These are phyloP conservation scores for Xylariaceae sp. DNA, from an alignment of 2,329 filamentous ascomycete species.

Conservation along the genomic window DNA sequence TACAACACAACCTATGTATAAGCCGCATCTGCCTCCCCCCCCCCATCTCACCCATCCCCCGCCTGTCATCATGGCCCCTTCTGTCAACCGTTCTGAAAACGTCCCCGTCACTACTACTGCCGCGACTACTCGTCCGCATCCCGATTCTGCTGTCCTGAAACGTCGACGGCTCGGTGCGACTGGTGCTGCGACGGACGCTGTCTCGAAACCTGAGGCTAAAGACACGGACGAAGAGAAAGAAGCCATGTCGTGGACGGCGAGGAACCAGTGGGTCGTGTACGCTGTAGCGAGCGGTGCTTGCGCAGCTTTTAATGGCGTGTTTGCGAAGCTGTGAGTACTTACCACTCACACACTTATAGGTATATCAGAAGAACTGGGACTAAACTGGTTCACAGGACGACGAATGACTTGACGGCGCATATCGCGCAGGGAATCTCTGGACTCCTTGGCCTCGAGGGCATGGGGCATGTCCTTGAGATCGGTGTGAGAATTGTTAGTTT, in stretches of 20 bases:
- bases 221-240: not conserved
- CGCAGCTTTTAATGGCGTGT: slow-evolving; percentile 75
- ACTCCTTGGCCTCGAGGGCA: slow-evolving; percentile 39
- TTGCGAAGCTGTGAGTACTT: slow-evolving; percentile 68
- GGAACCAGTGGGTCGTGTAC: slow-evolving; percentile 58
- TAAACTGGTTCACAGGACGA: slow-evolving; percentile 40
- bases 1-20: too few relatives aligned
- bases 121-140: slow-evolving; percentile 2
- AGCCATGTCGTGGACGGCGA: slow-evolving; percentile 26
- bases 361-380: not conserved
- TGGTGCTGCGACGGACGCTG: not conserved
- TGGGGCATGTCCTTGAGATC: slow-evolving; percentile 43
- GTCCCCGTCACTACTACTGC: slow-evolving; percentile 7
- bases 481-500: slow-evolving; percentile 45
- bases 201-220: not conserved
- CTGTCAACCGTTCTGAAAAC: not conserved
- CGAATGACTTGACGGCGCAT: slow-evolving; percentile 48
- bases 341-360: not conserved
- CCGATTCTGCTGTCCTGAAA: slow-evolving; percentile 9
- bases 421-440: slow-evolving; percentile 43
- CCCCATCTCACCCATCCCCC: too few relatives aligned
- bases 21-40: too few relatives aligned
- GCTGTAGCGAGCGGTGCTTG: slow-evolving; percentile 71
- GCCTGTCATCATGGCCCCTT: slow-evolving; percentile 5
- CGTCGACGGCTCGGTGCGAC: slow-evolving; percentile 2